These are phyloP conservation scores for Apophysomyces trapeziformis DNA, from an alignment of 371 early-diverging fungal genomes.

Conservation along the genomic window DNA sequence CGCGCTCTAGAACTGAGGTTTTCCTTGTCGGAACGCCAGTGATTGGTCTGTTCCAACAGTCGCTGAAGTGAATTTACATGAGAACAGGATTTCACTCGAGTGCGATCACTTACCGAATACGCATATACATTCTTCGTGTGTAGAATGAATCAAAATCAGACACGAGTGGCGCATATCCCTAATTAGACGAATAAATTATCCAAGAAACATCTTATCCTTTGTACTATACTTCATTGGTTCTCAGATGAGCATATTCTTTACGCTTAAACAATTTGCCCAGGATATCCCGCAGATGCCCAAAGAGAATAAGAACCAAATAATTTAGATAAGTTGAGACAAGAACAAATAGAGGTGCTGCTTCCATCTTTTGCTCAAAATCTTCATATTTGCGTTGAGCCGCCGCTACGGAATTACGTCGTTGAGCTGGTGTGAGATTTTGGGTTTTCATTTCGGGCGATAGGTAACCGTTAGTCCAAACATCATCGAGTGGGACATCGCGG, in stretches of 20 bases:
- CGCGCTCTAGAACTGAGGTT: conserved; percentile 87
- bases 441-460: conserved; percentile 5
- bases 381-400: conserved; percentile 42
- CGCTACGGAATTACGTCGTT: conserved; percentile 53
- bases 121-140: conserved; percentile 91
- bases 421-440: conserved; percentile 43
- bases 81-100: background rate
- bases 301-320: conserved; percentile 89
- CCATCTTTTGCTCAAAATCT: conserved; percentile 54
- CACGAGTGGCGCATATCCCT: conserved; percentile 91
- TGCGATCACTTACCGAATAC: conserved; percentile 67
- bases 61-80: conserved; percentile 48
- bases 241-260: conserved; percentile 73
- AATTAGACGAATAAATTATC: background rate
- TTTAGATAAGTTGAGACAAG: conserved; percentile 94
- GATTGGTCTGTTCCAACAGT: conserved; percentile 98
- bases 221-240: conserved; percentile 62
- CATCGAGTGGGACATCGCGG: conserved; percentile 16
- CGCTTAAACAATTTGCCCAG: conserved; percentile 80
- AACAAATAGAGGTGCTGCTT: conserved; percentile 68
- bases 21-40: conserved; percentile 95
- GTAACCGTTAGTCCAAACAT: conserved; percentile 17
- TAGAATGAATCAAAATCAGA: conserved; percentile 98
- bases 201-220: background rate
- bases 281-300: conserved; percentile 91